A percentile compares a stretch with the other conserved stretches of the same genome.
phyloP scores from a whole-genome alignment of 164 flowering plant species.

The Houttuynia cordata region DNA sequence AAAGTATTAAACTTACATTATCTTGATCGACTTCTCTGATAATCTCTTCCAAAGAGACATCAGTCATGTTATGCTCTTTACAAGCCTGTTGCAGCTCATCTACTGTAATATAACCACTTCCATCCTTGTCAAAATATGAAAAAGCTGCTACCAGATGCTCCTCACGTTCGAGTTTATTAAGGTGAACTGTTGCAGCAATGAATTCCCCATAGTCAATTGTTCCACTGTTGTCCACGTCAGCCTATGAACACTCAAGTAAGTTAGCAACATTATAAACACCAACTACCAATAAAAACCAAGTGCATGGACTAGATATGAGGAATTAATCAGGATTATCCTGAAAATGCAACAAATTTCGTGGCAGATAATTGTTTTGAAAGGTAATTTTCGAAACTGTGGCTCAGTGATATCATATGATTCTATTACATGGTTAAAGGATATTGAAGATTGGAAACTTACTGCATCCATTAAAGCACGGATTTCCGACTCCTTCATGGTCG shows the following conservation, averaged over 20 bases:
- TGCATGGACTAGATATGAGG: neutral
- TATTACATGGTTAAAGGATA: neutral
- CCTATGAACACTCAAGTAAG: slow-evolving; percentile 29
- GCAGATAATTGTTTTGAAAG: neutral
- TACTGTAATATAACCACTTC: slow-evolving; percentile 89
- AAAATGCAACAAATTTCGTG: neutral
- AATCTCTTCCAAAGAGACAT: slow-evolving; percentile 72
- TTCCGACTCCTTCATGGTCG: slow-evolving; percentile 85
- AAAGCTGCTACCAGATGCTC: slow-evolving; percentile 96
- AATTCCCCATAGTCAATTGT: slow-evolving; percentile 96
- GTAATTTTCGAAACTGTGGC: neutral
- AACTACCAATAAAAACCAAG: no score
- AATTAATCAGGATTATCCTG: neutral
- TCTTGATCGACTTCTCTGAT: slow-evolving; percentile 97
- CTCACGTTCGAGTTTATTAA: slow-evolving; percentile 91
- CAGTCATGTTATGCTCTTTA: slow-evolving; percentile 80
- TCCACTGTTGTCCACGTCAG: slow-evolving; percentile 97
- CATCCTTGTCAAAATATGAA: slow-evolving; percentile 90
- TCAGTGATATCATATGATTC: no score
- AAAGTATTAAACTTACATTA: slow-evolving; percentile 48
- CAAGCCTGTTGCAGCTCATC: slow-evolving; percentile 98
- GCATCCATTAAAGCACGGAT: slow-evolving; percentile 96
- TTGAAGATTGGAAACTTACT: slow-evolving; percentile 25
- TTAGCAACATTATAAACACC: neutral
- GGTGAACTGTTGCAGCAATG: slow-evolving; percentile 90